Conservation (phyloP, 169 alveolate species). For the Plasmodium vivax region DNA sequence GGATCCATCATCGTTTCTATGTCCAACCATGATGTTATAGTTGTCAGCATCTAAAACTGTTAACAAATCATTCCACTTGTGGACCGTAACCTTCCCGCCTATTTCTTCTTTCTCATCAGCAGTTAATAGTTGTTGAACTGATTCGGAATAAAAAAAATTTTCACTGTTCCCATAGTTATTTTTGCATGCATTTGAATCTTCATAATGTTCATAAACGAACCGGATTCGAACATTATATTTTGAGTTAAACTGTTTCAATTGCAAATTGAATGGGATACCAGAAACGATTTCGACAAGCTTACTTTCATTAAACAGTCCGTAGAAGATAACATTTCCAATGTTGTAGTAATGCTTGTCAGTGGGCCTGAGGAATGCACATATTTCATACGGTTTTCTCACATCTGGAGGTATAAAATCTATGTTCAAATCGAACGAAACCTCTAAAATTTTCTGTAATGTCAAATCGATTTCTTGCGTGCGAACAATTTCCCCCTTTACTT, state of each 20-base stretch:
- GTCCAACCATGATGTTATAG: constrained; percentile 3
- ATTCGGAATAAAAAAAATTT: not conserved
- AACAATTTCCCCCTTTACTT: not conserved
- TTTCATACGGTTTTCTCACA: constrained; percentile 30
- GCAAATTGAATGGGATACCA: constrained; percentile 49
- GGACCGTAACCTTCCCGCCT: constrained; percentile 5
- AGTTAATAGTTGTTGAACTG: constrained; percentile 4
- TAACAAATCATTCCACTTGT: constrained; percentile 37
- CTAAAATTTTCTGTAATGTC: constrained; percentile 24
- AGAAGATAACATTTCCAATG: constrained; percentile 33
- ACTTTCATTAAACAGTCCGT: constrained; percentile 40
- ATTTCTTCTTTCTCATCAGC: constrained; percentile 11
- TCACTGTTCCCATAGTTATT: constrained; percentile 7
- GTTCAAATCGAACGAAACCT: constrained; percentile 28
- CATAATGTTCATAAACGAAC: constrained; percentile 7
- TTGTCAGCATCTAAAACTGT: constrained; percentile 51
- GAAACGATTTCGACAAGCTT: constrained; percentile 28
- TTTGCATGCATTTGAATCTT: constrained; percentile 4
- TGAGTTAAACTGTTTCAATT: constrained; percentile 57
- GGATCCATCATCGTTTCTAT: constrained; percentile 29
- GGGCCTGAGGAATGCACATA: constrained; percentile 30
- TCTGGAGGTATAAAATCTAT: constrained; percentile 38
- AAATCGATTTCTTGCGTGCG: constrained; percentile 39
- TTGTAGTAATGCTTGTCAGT: constrained; percentile 41
- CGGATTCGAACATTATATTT: constrained; percentile 36